These are phyloP conservation scores for Neocatenulostroma microsporum DNA, from an alignment of 2,329 filamentous ascomycete genomes.

Conservation along the genomic window DNA sequence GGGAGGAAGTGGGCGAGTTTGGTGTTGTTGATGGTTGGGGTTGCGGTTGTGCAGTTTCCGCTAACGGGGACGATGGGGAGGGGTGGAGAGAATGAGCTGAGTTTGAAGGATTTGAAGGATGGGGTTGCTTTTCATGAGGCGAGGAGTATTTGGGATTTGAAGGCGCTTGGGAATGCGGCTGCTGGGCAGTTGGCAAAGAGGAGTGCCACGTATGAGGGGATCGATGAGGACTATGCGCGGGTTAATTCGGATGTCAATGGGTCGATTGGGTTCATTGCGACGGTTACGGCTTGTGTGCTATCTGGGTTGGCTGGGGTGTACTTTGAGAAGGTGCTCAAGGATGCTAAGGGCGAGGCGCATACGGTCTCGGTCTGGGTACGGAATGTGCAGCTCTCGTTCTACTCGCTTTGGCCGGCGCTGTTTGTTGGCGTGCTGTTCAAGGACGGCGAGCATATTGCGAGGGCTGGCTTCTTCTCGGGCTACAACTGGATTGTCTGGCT, in stretches of 20 bases:
- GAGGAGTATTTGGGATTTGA: conserved; percentile 68
- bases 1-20: conserved; percentile 72
- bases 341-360: conserved; percentile 50
- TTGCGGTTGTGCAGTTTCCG: conserved; percentile 78
- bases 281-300: conserved; percentile 66
- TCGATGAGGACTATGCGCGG: conserved; percentile 54
- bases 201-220: conserved; percentile 86
- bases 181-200: conserved; percentile 51
- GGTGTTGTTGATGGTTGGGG: conserved; percentile 69
- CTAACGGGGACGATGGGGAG: conserved; percentile 33
- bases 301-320: conserved; percentile 82
- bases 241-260: conserved; percentile 60
- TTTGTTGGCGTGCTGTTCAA: conserved; percentile 80
- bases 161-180: conserved; percentile 52
- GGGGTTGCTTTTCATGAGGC: conserved; percentile 59
- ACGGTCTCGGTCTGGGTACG: conserved; percentile 82
- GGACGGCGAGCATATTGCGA: conserved; percentile 74
- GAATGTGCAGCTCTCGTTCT: conserved; percentile 90
- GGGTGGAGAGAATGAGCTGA: conserved; percentile 46
- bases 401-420: conserved; percentile 82
- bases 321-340: conserved; percentile 86
- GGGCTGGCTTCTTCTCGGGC: conserved; percentile 85
- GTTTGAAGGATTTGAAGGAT: conserved; percentile 55
- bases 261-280: conserved; percentile 69
- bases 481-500: conserved; percentile 91